Conservation (phyloP, 1,139 yeast species). For the Arxiozyma heterogenica region DNA sequence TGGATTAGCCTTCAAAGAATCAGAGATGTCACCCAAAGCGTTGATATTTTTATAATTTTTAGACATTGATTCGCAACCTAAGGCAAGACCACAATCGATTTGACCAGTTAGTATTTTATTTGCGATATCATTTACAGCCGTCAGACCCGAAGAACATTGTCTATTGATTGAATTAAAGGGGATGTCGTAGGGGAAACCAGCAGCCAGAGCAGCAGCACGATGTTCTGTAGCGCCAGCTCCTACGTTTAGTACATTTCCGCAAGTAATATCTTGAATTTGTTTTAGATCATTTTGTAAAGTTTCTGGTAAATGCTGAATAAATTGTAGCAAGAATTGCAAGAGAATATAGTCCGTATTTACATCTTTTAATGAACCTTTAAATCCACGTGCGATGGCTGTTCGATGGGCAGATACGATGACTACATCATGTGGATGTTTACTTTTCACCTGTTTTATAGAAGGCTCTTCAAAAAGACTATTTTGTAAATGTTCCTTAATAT, state of each 20-base stretch:
- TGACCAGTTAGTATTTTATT: slow-evolving; percentile 81
- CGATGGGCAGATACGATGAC: slow-evolving; percentile 83
- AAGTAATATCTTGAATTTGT: slow-evolving; percentile 69
- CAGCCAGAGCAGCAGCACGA: slow-evolving; percentile 71
- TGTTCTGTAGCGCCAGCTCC: slow-evolving; percentile 94
- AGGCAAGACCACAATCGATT: slow-evolving; percentile 83
- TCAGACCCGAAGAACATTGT: slow-evolving; percentile 90
- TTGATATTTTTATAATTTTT: slow-evolving; percentile 65
- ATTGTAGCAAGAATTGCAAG: slow-evolving; percentile 51
- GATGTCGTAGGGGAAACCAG: slow-evolving; percentile 60
- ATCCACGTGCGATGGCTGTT: slow-evolving; percentile 81
- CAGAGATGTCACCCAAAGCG: slow-evolving; percentile 56
- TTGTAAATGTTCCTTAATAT: slow-evolving; percentile 47
- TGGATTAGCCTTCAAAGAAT: slow-evolving; percentile 35
- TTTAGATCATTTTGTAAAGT: slow-evolving; percentile 47
- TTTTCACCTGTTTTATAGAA: slow-evolving; percentile 35
- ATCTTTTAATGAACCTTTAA: slow-evolving; percentile 45
- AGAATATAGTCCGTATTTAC: slow-evolving; percentile 42
- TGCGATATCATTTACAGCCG: slow-evolving; percentile 84
- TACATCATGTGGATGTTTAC: slow-evolving; percentile 68
- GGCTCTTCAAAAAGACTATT: slow-evolving; percentile 21
- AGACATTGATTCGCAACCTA: slow-evolving; percentile 92
- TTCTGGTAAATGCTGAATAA: slow-evolving; percentile 40
- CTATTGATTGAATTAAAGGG: slow-evolving; percentile 82
- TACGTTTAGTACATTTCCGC: slow-evolving; percentile 80